A percentile compares a stretch with the other conserved stretches of the same genome.
Evolutionary conservation across 164 flowering plant genomes (phyloP).

Genomic region (Umbilicus rupestris): DNA sequence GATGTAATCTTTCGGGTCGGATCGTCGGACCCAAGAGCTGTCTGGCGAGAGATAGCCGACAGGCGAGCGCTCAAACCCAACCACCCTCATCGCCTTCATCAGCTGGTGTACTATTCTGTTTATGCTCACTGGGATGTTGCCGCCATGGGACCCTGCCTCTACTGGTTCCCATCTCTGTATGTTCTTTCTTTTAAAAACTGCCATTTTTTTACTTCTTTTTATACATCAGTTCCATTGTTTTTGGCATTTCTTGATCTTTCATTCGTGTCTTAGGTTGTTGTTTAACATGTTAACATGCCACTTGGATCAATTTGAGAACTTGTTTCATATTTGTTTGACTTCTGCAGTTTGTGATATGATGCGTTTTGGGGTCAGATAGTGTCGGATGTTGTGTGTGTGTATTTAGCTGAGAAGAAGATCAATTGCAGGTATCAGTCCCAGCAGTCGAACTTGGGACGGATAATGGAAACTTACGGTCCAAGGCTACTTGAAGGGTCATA

Average conservation of each 20-base stretch:
- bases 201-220: background rate
- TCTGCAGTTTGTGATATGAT: background rate
- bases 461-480: slow-evolving; percentile 67
- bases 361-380: background rate
- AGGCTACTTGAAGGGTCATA: slow-evolving; percentile 56
- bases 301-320: background rate
- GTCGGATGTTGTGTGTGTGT: background rate
- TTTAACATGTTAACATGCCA: no score
- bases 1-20: slow-evolving; percentile 12
- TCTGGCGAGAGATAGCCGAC: slow-evolving; percentile 46
- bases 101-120: slow-evolving; percentile 64
- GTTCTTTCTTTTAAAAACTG: background rate
- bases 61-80: slow-evolving; percentile 47
- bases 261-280: background rate
- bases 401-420: background rate
- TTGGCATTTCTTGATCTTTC: background rate
- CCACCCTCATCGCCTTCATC: slow-evolving; percentile 69
- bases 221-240: background rate
- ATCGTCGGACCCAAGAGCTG: slow-evolving; percentile 23
- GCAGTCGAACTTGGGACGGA: slow-evolving; percentile 54
- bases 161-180: slow-evolving; percentile 92
- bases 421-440: slow-evolving; percentile 37
- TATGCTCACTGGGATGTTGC: slow-evolving; percentile 55
- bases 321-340: background rate
- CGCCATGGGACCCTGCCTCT: slow-evolving; percentile 61